A percentile compares a stretch with the other conserved stretches of the same genome.
phyloP scores from a whole-genome alignment of 495 filamentous ascomycete genomes.

The Massariosphaeria phaeospora region DNA sequence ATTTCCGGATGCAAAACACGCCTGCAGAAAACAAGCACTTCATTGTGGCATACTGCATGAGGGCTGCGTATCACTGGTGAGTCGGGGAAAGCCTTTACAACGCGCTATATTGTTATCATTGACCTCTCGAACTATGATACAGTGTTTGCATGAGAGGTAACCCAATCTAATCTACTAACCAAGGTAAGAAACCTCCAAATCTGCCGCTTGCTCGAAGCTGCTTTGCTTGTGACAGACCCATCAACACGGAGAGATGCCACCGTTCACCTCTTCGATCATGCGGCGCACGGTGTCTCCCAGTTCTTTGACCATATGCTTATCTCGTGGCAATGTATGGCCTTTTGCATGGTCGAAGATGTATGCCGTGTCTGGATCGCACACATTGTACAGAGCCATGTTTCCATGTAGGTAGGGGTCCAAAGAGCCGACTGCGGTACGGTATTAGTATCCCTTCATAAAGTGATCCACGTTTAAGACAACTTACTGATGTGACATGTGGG shows the following conservation, averaged over 20 bases:
- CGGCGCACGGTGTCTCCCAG: conserved; percentile 6
- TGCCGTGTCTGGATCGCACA: conserved; percentile 49
- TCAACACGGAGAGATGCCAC: neutral
- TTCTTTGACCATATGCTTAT: conserved; percentile 14
- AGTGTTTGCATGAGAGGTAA: no score
- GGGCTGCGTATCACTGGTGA: no score
- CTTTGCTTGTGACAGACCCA: no score
- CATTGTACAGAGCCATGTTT: conserved; percentile 53
- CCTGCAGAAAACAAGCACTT: no score
- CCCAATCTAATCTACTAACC: no score
- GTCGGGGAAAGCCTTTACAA: no score
- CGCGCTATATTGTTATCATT: no score
- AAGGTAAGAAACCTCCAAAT: no score
- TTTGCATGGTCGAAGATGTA: conserved; percentile 46
- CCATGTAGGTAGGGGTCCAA: conserved; percentile 51
- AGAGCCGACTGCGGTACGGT: conserved; percentile 52
- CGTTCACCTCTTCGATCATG: conserved; percentile 15
- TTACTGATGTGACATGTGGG: conserved; percentile 52
- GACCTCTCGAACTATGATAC: no score
- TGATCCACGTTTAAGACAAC: neutral
- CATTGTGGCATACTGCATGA: no score
- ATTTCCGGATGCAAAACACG: no score
- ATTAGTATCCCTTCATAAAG: neutral
- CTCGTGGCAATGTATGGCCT: conserved; percentile 23
- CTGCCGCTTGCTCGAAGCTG: no score